Percentiles rank a stretch among this genome's conserved stretches.
Conservation (phyloP, 768 basidiomycete genomes). For the Tulasnella sp. region DNA sequence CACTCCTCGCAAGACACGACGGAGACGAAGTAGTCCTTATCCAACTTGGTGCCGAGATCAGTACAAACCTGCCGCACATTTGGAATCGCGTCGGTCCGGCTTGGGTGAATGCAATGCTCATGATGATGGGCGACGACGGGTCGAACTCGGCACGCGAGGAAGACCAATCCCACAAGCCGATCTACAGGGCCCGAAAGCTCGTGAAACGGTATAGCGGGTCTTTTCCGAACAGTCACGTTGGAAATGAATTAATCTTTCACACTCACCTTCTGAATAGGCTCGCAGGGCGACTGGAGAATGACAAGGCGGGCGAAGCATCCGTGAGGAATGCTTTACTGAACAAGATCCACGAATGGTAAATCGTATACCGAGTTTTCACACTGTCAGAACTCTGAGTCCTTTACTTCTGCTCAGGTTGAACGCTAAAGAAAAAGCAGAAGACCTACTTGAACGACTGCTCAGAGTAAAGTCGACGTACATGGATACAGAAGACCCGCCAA, state of each 20-base stretch:
- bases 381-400: not conserved
- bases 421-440: not conserved
- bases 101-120: not conserved
- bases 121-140: not conserved
- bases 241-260: not conserved
- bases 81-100: not conserved
- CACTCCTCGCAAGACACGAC: not conserved
- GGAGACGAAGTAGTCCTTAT: not conserved
- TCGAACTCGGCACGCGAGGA: not conserved
- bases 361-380: not conserved
- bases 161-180: not conserved
- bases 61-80: not conserved
- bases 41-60: not conserved
- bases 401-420: not conserved
- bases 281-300: not conserved
- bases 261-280: not conserved
- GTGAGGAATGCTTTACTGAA: not conserved
- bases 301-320: not conserved
- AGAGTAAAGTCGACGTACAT: not conserved
- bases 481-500: not conserved
- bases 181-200: not conserved
- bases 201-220: not conserved
- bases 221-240: not conserved
- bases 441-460: not conserved
- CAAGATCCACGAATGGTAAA: not conserved